These are phyloP conservation scores for Magnusiomyces suaveolens DNA, from an alignment of 1,139 yeast species.

Conservation along the genomic window DNA sequence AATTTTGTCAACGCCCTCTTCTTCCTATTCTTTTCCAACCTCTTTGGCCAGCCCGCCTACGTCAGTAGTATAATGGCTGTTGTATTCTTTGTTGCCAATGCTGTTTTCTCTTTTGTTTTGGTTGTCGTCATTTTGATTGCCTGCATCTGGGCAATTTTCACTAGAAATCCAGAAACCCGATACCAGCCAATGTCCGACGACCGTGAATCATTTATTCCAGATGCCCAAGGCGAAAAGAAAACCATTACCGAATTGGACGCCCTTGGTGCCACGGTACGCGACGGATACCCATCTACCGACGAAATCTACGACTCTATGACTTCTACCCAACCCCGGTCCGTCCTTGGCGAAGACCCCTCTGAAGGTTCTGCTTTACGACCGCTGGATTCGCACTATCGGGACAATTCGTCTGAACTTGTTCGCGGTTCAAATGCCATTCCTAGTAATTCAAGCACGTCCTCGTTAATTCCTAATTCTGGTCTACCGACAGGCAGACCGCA, in stretches of 20 bases:
- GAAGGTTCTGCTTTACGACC: neutral
- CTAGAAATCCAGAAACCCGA: slow-evolving; percentile 21
- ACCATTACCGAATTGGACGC: slow-evolving; percentile 73
- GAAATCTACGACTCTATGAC: neutral
- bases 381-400: neutral
- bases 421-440: neutral
- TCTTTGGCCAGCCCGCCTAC: slow-evolving; percentile 74
- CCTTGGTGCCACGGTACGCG: slow-evolving; percentile 80
- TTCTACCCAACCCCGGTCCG: neutral
- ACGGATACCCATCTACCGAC: slow-evolving; percentile 19
- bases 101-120: slow-evolving; percentile 73
- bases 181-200: slow-evolving; percentile 90
- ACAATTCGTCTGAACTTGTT: neutral
- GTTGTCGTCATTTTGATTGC: slow-evolving; percentile 87
- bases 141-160: no score
- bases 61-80: slow-evolving; percentile 90
- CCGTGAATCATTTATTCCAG: slow-evolving; percentile 75
- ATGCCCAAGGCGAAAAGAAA: slow-evolving; percentile 39
- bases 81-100: slow-evolving; percentile 79
- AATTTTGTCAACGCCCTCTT: slow-evolving; percentile 74
- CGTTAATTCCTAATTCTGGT: neutral
- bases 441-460: no score
- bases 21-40: slow-evolving; percentile 77
- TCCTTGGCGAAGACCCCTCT: neutral
- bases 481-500: neutral